Base-by-base conservation (phyloP, 192 early-diverging fungal genomes). In the Linderina pennispora region DNA sequence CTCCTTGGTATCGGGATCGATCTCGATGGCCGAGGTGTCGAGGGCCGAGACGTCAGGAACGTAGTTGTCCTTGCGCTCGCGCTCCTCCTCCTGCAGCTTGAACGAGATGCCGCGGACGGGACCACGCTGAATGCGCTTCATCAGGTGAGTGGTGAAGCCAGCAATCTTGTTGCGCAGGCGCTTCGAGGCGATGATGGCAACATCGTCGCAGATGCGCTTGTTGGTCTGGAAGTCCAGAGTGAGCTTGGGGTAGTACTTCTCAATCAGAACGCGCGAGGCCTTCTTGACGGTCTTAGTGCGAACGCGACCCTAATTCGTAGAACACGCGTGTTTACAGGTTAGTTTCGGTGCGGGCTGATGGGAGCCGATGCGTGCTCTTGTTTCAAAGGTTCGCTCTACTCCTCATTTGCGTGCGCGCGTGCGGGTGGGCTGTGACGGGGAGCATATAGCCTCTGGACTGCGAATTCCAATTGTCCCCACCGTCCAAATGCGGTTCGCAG, bases 81-180 rank as follows among this genome's bases (percentile, higher is more conserved):
- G 89, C 80, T 99, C 97, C 79, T 99, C 97, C 77, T 99, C 97
- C 85, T 99, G 97, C 51, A 99, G 86, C 89, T 99, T 99, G 94
- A 97, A 99, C 53, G 97, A 99, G 58, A 99, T 99, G 65, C 97
- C 97, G 69, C 90, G 91, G 48, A 99, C 97, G 53, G 97, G 97
- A 38, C 97, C 94, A 54, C 85, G 84, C 76, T 94, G 88, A 65
- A 99, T 97, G 79, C 97, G 92, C 83, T 90, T 89, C 97, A 99
- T 99, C 88, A 99, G 82, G 74, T 97, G 97, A 58, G 97, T 99
- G 75, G 97, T 99, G 88, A 97, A 99, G 49, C 97, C 97, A 57
- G 97, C 97, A 68, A 99, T 99, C 88, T 99, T 96, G 88, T 99
- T 99, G 65, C 97, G 91, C 74, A 99, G 91, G 62, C 97, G 90